Percentiles rank a stretch among this genome's conserved stretches.
Conservation (phyloP, 192 early-diverging fungal genomes). For the Backusella liffmaniae region DNA sequence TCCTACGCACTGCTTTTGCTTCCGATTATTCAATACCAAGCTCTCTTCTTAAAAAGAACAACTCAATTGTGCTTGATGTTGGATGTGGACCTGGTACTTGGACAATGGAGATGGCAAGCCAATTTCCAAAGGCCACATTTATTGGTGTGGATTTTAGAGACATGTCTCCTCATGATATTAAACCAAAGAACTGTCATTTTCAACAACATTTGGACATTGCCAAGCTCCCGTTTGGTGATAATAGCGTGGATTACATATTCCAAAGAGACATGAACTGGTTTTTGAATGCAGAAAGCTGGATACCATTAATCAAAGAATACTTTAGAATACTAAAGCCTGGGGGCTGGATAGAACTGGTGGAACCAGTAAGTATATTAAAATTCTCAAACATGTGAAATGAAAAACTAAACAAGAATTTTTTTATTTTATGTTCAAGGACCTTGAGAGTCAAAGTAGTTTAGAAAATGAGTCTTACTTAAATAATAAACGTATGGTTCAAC, state of each 20-base stretch:
- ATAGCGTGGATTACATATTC: slow-evolving; percentile 9
- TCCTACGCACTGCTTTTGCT: not conserved
- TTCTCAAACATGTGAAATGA: not conserved
- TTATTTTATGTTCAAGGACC: not conserved
- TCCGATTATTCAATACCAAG: not conserved
- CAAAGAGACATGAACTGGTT: slow-evolving; percentile 5
- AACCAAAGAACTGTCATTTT: slow-evolving; percentile 9
- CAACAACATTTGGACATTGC: not conserved
- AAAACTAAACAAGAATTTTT: not conserved
- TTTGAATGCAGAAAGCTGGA: not conserved
- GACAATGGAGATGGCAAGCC: slow-evolving; percentile 31
- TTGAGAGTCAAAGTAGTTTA: slow-evolving; percentile 24
- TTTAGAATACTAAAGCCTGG: slow-evolving; percentile 16
- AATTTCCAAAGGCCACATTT: not conserved
- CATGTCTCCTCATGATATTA: slow-evolving; percentile 5
- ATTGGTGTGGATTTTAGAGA: slow-evolving; percentile 10
- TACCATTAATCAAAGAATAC: not conserved
- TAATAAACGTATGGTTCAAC: slow-evolving; percentile 28
- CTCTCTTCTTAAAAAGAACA: not conserved
- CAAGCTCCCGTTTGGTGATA: not conserved
- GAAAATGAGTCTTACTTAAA: slow-evolving; percentile 18
- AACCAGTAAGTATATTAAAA: slow-evolving; percentile 3
- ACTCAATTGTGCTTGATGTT: slow-evolving; percentile 28
- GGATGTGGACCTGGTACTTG: slow-evolving; percentile 42
- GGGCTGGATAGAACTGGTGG: slow-evolving; percentile 14